Base-by-base conservation (phyloP, 2,329 filamentous ascomycete genomes). In the Ceratocystis eucalypticola region DNA sequence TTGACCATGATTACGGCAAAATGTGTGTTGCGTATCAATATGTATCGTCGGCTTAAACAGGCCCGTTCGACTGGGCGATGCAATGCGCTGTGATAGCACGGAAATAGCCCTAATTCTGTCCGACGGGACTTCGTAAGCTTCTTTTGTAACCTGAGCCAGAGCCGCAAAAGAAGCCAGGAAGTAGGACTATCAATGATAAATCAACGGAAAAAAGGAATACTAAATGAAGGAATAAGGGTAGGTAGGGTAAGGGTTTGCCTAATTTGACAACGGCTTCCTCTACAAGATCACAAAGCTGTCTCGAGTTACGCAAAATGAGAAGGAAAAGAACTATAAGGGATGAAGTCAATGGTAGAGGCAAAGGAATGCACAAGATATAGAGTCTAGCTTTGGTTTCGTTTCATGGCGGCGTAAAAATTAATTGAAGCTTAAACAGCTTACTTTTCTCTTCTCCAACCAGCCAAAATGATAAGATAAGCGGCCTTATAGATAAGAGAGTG, bases 41-140 rank as follows among this genome's bases (percentile, higher is more conserved):
- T 22, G 53, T 15, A 62, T 77, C 74, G 70, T 76, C 70, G 80
- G 25, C 17, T n/a, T 8, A 2, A 10, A n/a, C 17, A n/a, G 7
- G n/a, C 25, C 55, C 55, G 55, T 2, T 37, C 17, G 55, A 4
- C 28, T 7, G 25, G 55, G 28, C 55, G 15, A 59, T 59, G 28
- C 17, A 10, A 20, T 15, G 10, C 37, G 8, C 37, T 15, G 37
- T 15, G 37, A 41, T 41, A 41, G 10, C 12, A 3, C 37, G 37
- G 10, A 41, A 41, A 41, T 12, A 41, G 10, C 15, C 37, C 30
- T 7, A 15, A 4, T 12, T 41, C 37, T 5, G 37, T 15, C 37
- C 37, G 37, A 15, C 37, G 3, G 37, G 3, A 15, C 37, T 4
- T 15, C 3, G 37, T 15, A 41, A 41, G 37, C 10, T 12, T 41